Percentiles rank a stretch among this genome's conserved stretches.
phyloP scores from a whole-genome alignment of 2,329 filamentous ascomycete species.

The Gyromitra esculenta region DNA sequence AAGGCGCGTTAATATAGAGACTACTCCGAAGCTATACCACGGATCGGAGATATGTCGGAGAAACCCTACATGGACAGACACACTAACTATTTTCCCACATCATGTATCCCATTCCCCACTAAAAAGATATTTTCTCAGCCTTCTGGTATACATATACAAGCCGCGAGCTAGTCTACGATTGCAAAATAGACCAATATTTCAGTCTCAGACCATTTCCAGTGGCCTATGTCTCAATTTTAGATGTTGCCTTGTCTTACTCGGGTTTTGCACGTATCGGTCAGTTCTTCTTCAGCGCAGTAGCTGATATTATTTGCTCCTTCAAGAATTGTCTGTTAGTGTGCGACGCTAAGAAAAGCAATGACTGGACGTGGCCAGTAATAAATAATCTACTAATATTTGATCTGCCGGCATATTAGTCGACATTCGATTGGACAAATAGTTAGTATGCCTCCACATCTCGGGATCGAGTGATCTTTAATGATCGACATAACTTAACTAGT shows the following conservation, averaged over 20 bases:
- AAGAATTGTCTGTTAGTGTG: slow-evolving; percentile 10
- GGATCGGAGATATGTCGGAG: background rate
- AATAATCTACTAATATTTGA: background rate
- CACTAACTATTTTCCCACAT: background rate
- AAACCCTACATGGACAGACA: background rate
- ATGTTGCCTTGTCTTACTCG: background rate
- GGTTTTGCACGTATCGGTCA: slow-evolving; percentile 13
- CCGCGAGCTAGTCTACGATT: background rate
- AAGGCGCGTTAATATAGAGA: background rate
- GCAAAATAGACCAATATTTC: background rate
- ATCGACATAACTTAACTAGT: slow-evolving; percentile 14
- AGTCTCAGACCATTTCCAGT: background rate
- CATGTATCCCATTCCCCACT: slow-evolving; percentile 1
- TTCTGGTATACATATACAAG: background rate
- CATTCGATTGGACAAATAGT: background rate
- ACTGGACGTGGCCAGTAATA: background rate
- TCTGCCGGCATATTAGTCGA: slow-evolving; percentile 25
- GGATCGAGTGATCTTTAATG: slow-evolving; percentile 29
- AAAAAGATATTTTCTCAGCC: background rate
- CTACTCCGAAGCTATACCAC: background rate
- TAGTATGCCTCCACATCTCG: background rate
- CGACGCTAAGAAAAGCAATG: slow-evolving; percentile 1
- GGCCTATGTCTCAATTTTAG: background rate
- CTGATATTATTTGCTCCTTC: background rate
- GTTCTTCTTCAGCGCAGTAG: background rate